A percentile compares a stretch with the other conserved stretches of the same genome.
phyloP scores from a whole-genome alignment of 805 yeast genomes.

The Candida khao-thaluensis region DNA sequence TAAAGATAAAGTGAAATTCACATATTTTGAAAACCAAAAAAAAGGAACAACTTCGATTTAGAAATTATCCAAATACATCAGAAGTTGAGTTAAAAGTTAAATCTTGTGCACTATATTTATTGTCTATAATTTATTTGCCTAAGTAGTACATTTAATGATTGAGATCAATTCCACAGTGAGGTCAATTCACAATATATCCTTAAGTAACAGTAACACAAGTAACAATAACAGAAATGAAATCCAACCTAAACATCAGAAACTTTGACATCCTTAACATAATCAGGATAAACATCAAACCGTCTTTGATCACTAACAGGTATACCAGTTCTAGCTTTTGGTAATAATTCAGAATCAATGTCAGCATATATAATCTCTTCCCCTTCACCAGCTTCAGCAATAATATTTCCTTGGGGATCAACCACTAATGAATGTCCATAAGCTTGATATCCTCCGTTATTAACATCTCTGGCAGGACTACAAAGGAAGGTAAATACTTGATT shows the following conservation, averaged over 20 bases:
- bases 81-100: no score
- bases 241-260: conserved; percentile 24
- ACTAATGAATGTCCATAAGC: conserved; percentile 48
- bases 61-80: no score
- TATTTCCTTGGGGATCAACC: conserved; percentile 41
- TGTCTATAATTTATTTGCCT: no score
- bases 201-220: neutral
- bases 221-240: no score
- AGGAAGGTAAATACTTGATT: conserved; percentile 70
- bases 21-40: no score
- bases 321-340: conserved; percentile 40
- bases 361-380: conserved; percentile 45
- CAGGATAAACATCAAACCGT: conserved; percentile 42
- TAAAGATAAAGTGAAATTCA: no score
- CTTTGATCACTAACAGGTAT: conserved; percentile 46
- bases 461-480: conserved; percentile 88
- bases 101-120: no score
- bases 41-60: no score
- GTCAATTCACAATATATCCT: no score
- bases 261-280: conserved; percentile 30
- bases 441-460: conserved; percentile 43
- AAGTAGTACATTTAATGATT: no score
- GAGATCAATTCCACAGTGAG: no score
- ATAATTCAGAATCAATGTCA: conserved; percentile 36
- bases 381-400: conserved; percentile 47